Percentiles rank a stretch among this genome's conserved stretches.
phyloP scores from a whole-genome alignment of 2,329 filamentous ascomycete genomes.

The Talaromyces albobiverticillius region DNA sequence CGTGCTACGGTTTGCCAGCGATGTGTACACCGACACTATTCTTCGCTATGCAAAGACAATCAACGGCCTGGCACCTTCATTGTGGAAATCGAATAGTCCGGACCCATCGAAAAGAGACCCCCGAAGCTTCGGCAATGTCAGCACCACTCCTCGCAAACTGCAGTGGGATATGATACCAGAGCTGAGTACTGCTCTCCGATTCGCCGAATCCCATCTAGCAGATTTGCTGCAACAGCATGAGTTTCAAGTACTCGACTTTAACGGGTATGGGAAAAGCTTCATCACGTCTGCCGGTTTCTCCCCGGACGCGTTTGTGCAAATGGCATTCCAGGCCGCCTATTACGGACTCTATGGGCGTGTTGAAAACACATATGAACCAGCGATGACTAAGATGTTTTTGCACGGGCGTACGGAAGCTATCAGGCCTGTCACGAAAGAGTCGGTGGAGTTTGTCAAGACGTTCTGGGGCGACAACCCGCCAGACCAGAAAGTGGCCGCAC shows the following conservation, averaged over 20 bases:
- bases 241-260: slow-evolving; percentile 87
- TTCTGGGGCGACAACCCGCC: slow-evolving; percentile 93
- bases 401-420: slow-evolving; percentile 95
- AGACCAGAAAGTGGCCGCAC: slow-evolving; percentile 77
- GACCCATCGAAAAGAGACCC: slow-evolving; percentile 91
- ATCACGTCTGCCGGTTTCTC: slow-evolving; percentile 97
- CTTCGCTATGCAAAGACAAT: slow-evolving; percentile 92
- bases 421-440: slow-evolving; percentile 77
- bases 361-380: slow-evolving; percentile 94
- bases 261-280: slow-evolving; percentile 90
- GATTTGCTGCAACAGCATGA: slow-evolving; percentile 97
- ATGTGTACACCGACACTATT: slow-evolving; percentile 96
- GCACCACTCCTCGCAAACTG: slow-evolving; percentile 88
- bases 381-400: slow-evolving; percentile 93
- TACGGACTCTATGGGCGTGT: slow-evolving; percentile 92
- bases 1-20: slow-evolving; percentile 90
- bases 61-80: slow-evolving; percentile 84
- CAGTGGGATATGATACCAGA: slow-evolving; percentile 98
- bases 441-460: slow-evolving; percentile 81
- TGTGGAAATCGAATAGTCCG: slow-evolving; percentile 88
- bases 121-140: slow-evolving; percentile 87
- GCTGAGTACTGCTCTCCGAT: slow-evolving; percentile 83
- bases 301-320: slow-evolving; percentile 95
- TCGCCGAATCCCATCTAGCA: slow-evolving; percentile 89
- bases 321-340: slow-evolving; percentile 98